A percentile compares a stretch with the other conserved stretches of the same genome.
Conservation (phyloP, 225 moss, liverwort and hornwort species). For the Rhytidiadelphus loreus region DNA sequence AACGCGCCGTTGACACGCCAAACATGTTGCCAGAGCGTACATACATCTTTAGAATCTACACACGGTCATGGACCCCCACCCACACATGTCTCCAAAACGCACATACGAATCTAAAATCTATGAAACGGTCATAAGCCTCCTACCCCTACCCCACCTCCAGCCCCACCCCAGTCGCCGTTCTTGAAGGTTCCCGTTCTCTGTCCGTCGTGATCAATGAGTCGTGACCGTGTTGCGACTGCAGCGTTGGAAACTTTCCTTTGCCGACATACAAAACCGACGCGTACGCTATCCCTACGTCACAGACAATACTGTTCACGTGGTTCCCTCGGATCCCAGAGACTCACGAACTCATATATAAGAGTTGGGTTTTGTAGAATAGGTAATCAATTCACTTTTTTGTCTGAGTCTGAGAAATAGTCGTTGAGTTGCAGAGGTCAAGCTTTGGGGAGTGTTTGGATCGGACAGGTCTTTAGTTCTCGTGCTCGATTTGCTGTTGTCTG, state of each 20-base stretch:
- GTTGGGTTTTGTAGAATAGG: not conserved
- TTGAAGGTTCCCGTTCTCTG: not conserved
- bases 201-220: no score
- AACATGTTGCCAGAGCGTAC: not conserved
- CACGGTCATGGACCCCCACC: rapidly evolving
- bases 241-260: not conserved
- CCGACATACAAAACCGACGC: not conserved
- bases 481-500: not conserved
- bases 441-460: not conserved
- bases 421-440: not conserved
- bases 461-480: not conserved
- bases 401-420: not conserved
- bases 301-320: not conserved
- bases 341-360: not conserved
- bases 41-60: not conserved
- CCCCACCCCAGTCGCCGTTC: not conserved
- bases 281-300: not conserved
- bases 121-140: not conserved
- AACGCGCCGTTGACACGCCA: no score
- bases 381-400: not conserved
- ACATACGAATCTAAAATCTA: not conserved
- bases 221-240: not conserved
- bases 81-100: rapidly evolving
- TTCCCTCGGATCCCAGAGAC: not conserved
- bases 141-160: no score